These are phyloP conservation scores for Solanum infundibuliforme DNA, from an alignment of 257 asterid genomes.

Conservation along the genomic window DNA sequence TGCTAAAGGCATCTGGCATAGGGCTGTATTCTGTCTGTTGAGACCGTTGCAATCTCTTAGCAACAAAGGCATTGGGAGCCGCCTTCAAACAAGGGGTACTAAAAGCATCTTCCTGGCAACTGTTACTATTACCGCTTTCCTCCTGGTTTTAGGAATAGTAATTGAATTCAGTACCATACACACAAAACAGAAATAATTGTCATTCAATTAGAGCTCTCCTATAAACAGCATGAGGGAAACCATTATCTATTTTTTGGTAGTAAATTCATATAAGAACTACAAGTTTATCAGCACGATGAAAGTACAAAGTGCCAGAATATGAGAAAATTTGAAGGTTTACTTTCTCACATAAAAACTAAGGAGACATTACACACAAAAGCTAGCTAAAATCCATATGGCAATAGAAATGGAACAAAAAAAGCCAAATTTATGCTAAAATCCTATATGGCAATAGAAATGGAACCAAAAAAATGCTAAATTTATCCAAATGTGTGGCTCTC, in stretches of 20 bases:
- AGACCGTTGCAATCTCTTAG: conserved; percentile 46
- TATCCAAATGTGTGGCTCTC: neutral
- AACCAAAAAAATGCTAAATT: neutral
- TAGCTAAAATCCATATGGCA: neutral
- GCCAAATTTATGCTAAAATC: neutral
- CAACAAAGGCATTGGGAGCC: conserved; percentile 67
- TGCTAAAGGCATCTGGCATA: conserved; percentile 58
- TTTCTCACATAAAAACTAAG: neutral
- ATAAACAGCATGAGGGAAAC: neutral
- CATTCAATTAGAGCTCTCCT: neutral
- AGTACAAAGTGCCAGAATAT: neutral
- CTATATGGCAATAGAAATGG: neutral
- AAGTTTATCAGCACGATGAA: neutral
- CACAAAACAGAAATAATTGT: neutral
- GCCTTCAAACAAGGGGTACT: conserved; percentile 69
- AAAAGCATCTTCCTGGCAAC: conserved; percentile 49
- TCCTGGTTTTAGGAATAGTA: conserved; percentile 23
- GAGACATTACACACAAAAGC: neutral
- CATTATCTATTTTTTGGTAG: neutral
- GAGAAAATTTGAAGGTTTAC: neutral
- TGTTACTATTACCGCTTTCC: conserved; percentile 35
- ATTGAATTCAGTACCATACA: neutral
- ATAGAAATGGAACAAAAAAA: neutral
- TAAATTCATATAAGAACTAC: too few species aligned
- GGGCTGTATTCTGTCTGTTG: conserved; percentile 67